Evolutionary conservation across 1,139 yeast species (phyloP), one percentile per base, ranked within the genome.

Genomic region (Kodamaea suecica): DNA sequence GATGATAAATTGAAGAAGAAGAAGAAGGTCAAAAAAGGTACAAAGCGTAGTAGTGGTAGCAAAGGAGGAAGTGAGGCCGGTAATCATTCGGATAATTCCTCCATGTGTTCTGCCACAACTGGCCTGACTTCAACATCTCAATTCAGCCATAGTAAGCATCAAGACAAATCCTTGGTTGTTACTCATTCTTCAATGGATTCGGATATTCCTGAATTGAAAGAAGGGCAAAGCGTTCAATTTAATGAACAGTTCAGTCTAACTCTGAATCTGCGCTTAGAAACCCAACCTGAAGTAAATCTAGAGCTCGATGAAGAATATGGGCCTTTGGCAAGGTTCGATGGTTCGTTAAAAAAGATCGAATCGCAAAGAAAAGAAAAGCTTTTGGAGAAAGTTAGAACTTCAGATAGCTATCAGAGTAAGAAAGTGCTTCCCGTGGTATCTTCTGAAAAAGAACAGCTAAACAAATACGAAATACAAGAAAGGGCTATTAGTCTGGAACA

Each of bases 1-100:
- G 32, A 30, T 5, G 43, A 42, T 25, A 35, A 35, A 37, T 37
- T 36, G 10, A 43, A 43, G 36, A 43, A 39, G 42, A 45, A 45
- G 34, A 42, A 39, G 31, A 23, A 17, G 13, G 43, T 42, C 14
- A 44, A 40, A 34, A 40, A 33, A 23, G 28, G 14, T 10, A 31
- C 14, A 19, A 29, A 30, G 12, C 19, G 16, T 5, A 26, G 26
- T 15, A 20, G 30, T 16, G 17, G 26, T 6, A 7, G 17, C 11
- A 29, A 25, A n/a, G 11, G 27, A 11, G 31, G 26, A 12, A 25
- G 28, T 13, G 26, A 9, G 9, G 32, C 19, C 12, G 11, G 25
- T 13, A 23, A 16, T n/a, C 28, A 14, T n/a, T 31, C 38, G 4
- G 41, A 37, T 20, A 12, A 25, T 8, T 19, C 35, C 3, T 37